Evolutionary conservation across 805 yeast genomes (phyloP), one percentile per base, ranked within the genome.

Genomic region (Pichia ethanolica): DNA sequence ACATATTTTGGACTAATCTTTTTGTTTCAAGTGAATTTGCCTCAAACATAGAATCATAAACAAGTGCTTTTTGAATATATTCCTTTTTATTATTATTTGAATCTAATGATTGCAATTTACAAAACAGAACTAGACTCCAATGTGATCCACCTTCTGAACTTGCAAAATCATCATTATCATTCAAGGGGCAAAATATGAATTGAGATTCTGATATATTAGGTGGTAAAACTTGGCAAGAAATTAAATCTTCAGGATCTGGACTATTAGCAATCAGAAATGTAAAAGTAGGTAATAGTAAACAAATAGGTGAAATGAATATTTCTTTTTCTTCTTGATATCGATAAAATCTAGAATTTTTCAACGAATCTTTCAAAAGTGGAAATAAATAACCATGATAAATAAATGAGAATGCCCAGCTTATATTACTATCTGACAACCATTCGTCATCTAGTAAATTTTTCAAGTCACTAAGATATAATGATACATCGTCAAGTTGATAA

Each of bases 401-500:
- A 51, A 73, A 72, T 59, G 83, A 89, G 62, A 73, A 86, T 20
- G 82, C 64, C 48, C 83, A 77, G 0, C 84, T 69, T 37, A 86
- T 74, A 56, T 83, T 79, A 57, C 82, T 82, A 59, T 85, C 91
- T 57, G 81, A 82, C 33, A 86, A 66, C 91, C 93, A 86, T 59
- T 83, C 83, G 35, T 77, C 85, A 20, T 82, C 81, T 45, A 71
- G 67, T 13, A 86, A 63, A 55, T 78, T 81, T 42, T 67, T 69
- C 9, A 83, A 54, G 59, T 86, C 93, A 26, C 76, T 77, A 47
- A 72, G 70, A 57, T 79, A 79, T 3, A 84, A 64, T 0, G 84
- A 74, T 8, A 81, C 72, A 53, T 82, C 83, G 47, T 75, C 75
- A 56, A 72, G 78, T 52, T 79, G 79, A 28, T 77, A 60, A 3